Evolutionary conservation across 441 rosid genomes (phyloP).

Genomic region (Syzygium syzygioides): DNA sequence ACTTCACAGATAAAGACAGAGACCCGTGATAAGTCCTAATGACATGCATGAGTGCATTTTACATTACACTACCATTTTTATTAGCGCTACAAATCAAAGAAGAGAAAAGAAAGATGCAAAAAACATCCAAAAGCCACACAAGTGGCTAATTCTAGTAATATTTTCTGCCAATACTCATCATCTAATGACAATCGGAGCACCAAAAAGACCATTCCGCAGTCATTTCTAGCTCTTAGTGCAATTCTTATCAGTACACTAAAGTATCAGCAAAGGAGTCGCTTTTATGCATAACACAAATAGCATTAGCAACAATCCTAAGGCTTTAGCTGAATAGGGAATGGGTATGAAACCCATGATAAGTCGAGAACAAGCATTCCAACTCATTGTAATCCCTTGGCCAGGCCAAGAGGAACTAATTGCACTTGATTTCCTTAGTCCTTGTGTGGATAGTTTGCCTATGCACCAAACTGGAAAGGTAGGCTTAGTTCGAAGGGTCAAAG

Average conservation of each 20-base stretch:
- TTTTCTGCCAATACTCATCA: neutral
- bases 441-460: neutral
- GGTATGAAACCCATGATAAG: neutral
- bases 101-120: neutral
- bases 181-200: neutral
- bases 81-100: neutral
- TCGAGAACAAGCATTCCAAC: neutral
- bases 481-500: neutral
- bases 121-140: neutral
- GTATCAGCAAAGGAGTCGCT: neutral
- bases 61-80: neutral
- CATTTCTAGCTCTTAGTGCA: neutral
- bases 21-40: neutral
- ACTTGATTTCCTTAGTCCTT: neutral
- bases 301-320: neutral
- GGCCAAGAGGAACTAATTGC: neutral
- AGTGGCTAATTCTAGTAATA: neutral
- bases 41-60: neutral
- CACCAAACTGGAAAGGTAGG: neutral
- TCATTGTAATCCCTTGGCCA: neutral
- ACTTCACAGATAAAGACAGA: neutral
- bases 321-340: neutral
- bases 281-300: neutral
- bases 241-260: neutral
- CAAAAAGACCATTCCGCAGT: neutral